Percentiles rank a stretch among this genome's conserved stretches.
Evolutionary conservation across 2,329 filamentous ascomycete species (phyloP).

Genomic region (Aspergillus vadensis): DNA sequence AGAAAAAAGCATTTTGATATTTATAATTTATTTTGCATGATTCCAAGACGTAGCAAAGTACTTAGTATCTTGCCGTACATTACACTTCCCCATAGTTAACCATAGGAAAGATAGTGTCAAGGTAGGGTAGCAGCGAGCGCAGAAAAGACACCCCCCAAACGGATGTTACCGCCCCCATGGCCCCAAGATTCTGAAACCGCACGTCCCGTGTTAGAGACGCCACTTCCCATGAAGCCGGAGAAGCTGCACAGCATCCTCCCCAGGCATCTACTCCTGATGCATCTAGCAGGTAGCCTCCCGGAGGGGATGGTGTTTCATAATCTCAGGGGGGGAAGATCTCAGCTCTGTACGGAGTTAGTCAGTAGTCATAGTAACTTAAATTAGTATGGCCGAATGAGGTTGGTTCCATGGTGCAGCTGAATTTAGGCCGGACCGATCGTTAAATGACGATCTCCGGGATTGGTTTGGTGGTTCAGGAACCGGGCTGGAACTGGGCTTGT

Average conservation of each 20-base stretch:
- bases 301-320: background rate
- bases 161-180: background rate
- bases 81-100: too few relatives aligned
- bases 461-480: background rate
- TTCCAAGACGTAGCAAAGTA: too few relatives aligned
- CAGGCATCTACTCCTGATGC: background rate
- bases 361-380: background rate
- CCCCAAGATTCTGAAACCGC: background rate
- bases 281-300: background rate
- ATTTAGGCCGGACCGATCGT: background rate
- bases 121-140: too few relatives aligned
- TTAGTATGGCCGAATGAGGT: background rate
- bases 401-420: background rate
- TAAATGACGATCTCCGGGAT: conserved; percentile 2
- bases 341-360: too few relatives aligned
- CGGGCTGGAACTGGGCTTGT: background rate
- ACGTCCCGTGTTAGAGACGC: background rate
- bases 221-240: too few relatives aligned
- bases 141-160: too few relatives aligned
- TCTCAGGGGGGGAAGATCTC: background rate
- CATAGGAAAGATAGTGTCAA: too few relatives aligned
- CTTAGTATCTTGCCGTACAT: too few relatives aligned
- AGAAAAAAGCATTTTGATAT: conserved; percentile 15
- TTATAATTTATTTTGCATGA: background rate
- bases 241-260: too few relatives aligned